Base-by-base conservation (phyloP, 2,329 filamentous ascomycete genomes). In the Epichloe hybrida region DNA sequence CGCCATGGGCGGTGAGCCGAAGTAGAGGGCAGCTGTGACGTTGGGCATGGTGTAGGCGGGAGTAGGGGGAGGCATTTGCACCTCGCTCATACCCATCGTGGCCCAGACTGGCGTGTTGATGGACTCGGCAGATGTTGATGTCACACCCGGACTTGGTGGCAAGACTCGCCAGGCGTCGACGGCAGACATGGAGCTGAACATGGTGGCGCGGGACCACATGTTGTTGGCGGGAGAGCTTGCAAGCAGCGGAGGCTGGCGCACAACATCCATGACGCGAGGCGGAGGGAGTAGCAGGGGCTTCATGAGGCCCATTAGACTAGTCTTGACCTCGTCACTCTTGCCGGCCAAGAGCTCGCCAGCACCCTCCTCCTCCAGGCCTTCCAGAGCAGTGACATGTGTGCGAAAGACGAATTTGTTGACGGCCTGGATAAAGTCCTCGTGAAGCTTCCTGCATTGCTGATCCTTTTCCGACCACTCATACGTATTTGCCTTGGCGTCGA, bases 401-500 rank as follows among this genome's bases (percentile, higher is more conserved):
- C 89, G 84, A 72, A 86, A 98, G 63, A 98, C 91, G 64, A 94
- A 98, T 70, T 86, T 91, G 80, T 98, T 98, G 73, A 91, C 84
- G 57, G 90, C 88, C 72, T 97, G 91, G 57, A 97, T 79, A 64
- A 96, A 97, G 63, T 95, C 89, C 54, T 96, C 88, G 66, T 97
- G 93, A 61, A 97, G 77, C 75, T 95, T 96, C 81, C 95, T 96
- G 72, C 94, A 79, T 66, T 97, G 91, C 60, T 85, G 78, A 62
- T 96, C 90, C 78, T 97, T 97, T 70, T 96, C 91, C 40, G 89
- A 83, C 93, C 93, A 98, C 69, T 88, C 83, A 75, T 89, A 94
- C 47, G 88, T 95, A 67, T 77, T 88, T 61, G 89, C 88, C 58
- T 88, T 87, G 61, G 87, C 84, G 66, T 98, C 88, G 62, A 90